These are phyloP conservation scores for Cyathus striatus DNA, from an alignment of 768 basidiomycete species.

Conservation along the genomic window DNA sequence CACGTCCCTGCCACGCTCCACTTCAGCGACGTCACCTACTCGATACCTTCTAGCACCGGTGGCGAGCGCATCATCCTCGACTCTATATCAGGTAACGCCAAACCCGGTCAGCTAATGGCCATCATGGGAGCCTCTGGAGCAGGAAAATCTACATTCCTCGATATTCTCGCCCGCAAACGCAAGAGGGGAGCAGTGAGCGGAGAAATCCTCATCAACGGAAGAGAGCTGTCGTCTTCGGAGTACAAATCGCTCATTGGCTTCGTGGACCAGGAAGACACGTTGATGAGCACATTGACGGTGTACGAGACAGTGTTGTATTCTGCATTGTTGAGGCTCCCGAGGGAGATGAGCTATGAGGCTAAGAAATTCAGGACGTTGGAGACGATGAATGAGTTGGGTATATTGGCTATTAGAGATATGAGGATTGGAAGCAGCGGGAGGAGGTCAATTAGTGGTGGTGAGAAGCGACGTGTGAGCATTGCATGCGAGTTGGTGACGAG, in stretches of 20 bases:
- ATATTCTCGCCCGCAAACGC: constrained; percentile 87
- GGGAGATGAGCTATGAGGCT: constrained; percentile 94
- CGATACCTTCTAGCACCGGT: too few species aligned
- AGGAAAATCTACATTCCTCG: constrained; percentile 94
- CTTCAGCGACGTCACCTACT: constrained; percentile 80
- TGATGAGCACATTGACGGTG: constrained; percentile 96
- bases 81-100: constrained; percentile 74
- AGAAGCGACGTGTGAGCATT: constrained; percentile 94
- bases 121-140: constrained; percentile 98
- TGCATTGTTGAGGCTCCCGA: constrained; percentile 81
- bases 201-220: constrained; percentile 80
- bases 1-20: constrained; percentile 94
- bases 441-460: constrained; percentile 94
- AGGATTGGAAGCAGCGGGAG: constrained; percentile 84
- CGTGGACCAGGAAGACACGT: constrained; percentile 97
- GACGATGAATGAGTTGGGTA: constrained; percentile 94
- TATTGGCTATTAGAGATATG: constrained; percentile 83
- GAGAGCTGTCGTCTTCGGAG: constrained; percentile 63
- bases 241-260: constrained; percentile 89
- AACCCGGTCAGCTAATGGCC: constrained; percentile 88
- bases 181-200: constrained; percentile 80
- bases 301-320: constrained; percentile 97
- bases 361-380: constrained; percentile 93
- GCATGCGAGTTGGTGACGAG: constrained; percentile 98
- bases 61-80: constrained; percentile 67